Evolutionary conservation across 768 basidiomycete species (phyloP).

Genomic region (Zangia roseola): DNA sequence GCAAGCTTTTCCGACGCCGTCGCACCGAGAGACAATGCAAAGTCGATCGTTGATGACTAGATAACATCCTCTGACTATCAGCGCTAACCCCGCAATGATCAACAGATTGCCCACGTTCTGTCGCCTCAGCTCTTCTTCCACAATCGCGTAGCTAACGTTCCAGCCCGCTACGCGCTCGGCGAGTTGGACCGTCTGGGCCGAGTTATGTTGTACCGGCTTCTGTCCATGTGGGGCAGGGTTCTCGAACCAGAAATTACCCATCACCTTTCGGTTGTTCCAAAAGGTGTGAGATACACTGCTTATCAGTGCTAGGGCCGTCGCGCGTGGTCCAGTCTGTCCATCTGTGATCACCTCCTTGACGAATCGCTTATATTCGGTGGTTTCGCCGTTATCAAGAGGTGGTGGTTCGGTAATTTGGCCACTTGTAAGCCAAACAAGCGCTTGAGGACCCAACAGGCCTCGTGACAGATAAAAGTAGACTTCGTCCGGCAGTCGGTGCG

Average conservation of each 20-base stretch:
- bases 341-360: conserved; percentile 96
- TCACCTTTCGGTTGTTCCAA: conserved; percentile 79
- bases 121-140: conserved; percentile 93
- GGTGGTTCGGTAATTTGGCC: conserved; percentile 83
- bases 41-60: conserved; percentile 97
- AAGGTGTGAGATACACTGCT: conserved; percentile 75
- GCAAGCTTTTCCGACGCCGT: conserved; percentile 81
- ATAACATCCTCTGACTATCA: conserved; percentile 24
- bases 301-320: conserved; percentile 85
- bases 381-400: conserved; percentile 93
- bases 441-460: conserved; percentile 84
- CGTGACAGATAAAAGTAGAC: conserved; percentile 95
- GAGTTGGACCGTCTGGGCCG: conserved; percentile 77
- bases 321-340: conserved; percentile 89
- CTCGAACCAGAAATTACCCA: conserved; percentile 76
- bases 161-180: conserved; percentile 87
- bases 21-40: conserved; percentile 90
- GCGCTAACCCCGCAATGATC: conserved; percentile 18
- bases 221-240: conserved; percentile 45
- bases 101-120: conserved; percentile 75
- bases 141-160: conserved; percentile 80
- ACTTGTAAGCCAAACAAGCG: conserved; percentile 91
- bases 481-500: conserved; percentile 91
- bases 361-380: conserved; percentile 91
- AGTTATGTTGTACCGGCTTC: conserved; percentile 69